Evolutionary conservation across 164 flowering plant species (phyloP).

Genomic region (Piper longum): DNA sequence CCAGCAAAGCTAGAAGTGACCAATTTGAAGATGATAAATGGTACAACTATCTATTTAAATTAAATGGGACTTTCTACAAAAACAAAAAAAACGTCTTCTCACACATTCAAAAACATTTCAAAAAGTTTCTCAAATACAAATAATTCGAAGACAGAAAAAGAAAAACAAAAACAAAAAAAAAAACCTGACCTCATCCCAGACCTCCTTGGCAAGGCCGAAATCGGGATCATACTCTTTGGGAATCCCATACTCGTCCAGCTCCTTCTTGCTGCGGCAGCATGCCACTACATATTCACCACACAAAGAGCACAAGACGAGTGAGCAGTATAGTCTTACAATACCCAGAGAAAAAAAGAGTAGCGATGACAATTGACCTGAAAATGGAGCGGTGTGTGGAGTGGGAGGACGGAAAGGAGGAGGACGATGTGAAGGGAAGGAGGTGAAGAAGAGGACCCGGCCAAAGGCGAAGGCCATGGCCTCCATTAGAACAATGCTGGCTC

Average conservation of each 20-base stretch:
- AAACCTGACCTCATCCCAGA: slow-evolving; percentile 7
- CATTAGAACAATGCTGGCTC: neutral
- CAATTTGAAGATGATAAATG: no score
- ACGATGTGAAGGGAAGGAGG: no score
- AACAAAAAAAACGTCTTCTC: neutral
- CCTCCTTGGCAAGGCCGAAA: slow-evolving; percentile 7
- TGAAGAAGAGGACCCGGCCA: no score
- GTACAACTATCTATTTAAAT: neutral
- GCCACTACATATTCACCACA: neutral
- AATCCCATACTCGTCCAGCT: slow-evolving; percentile 5
- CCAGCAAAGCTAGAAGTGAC: no score
- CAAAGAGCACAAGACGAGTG: no score
- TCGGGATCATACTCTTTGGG: slow-evolving; percentile 9
- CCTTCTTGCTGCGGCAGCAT: slow-evolving; percentile 1
- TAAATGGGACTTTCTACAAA: neutral
- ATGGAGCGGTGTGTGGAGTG: no score
- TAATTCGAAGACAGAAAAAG: neutral
- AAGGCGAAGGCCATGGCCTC: no score
- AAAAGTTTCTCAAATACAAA: neutral
- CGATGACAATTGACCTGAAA: no score
- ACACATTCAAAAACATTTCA: neutral
- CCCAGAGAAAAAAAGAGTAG: no score
- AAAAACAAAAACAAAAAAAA: neutral
- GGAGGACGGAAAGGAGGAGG: no score
- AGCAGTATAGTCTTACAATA: no score